A percentile compares a stretch with the other conserved stretches of the same genome.
These are phyloP conservation scores for Lactuca saligna DNA, from an alignment of 129 eudicot species.

Conservation along the genomic window DNA sequence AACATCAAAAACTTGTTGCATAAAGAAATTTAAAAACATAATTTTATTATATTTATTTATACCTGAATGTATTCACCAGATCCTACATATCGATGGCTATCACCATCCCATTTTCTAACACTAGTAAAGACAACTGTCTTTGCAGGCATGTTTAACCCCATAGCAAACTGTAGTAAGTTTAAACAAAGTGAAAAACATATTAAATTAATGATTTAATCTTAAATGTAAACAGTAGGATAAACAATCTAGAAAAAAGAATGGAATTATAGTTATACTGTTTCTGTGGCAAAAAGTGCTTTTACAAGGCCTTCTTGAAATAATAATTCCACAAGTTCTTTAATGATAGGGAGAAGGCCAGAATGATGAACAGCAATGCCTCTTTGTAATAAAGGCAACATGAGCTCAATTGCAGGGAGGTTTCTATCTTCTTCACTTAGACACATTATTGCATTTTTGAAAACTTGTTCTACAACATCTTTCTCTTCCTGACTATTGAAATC, in stretches of 20 bases:
- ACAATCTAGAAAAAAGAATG: background rate
- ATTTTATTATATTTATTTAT: background rate
- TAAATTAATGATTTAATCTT: too few relatives aligned
- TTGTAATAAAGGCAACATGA: conserved; percentile 95
- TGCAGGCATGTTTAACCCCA: conserved; percentile 99
- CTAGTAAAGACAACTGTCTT: conserved; percentile 94
- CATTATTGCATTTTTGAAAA: conserved; percentile 67
- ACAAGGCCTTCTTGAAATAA: conserved; percentile 98
- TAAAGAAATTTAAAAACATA: conserved; percentile 4
- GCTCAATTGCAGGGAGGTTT: conserved; percentile 83
- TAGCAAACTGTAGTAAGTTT: conserved; percentile 69
- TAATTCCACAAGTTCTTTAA: conserved; percentile 95
- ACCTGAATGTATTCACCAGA: conserved; percentile 99
- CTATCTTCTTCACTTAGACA: conserved; percentile 89
- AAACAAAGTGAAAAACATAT: conserved; percentile 16
- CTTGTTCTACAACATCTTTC: conserved; percentile 85
- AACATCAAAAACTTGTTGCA: conserved; percentile 23
- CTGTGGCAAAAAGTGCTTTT: conserved; percentile 98
- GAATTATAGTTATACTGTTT: conserved; percentile 50
- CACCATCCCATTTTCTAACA: conserved; percentile 98
- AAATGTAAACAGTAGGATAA: background rate
- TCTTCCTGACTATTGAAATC: conserved; percentile 88
- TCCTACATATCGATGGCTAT: conserved; percentile 91
- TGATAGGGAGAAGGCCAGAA: conserved; percentile 96
- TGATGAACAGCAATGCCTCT: conserved; percentile 99